Base-by-base conservation (phyloP, 768 basidiomycete genomes). In the Cystofilobasidium bisporidii region DNA sequence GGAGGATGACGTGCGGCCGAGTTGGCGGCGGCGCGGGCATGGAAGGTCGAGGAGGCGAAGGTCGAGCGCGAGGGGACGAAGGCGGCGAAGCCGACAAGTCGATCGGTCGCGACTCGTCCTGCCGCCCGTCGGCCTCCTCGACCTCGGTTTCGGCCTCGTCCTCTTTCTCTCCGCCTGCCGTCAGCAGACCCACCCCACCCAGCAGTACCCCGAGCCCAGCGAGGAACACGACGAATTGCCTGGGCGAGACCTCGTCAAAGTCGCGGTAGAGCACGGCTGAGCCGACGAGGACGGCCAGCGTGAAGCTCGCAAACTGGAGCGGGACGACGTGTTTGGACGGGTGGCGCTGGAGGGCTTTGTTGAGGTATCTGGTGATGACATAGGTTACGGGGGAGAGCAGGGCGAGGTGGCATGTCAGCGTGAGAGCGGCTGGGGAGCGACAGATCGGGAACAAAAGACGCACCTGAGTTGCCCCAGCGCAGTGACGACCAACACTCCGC, bases 211-310 rank as follows among this genome's bases (percentile, higher is more conserved):
- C 84, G 75, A 88, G 89, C 61, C 91, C 91, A 75, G 91, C 91
- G 26, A 89, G 73, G 77, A 92, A 92, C 9, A 87, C 89, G 45
- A 58, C 30, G 41, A 70, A 76, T 69, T 74, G 75, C 65, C 11
- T n/a, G 45, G 47, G n/a, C 14, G 83, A 82, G 17, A 89, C 85
- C 69, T 83, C 84, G 71, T 84, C 82, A 79, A 99, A 99, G 76
- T 99, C 94, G 30, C 89, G 87, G 74, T 94, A 99, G 1, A 99
- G 82, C 20, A 99, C 86, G 1, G 89, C 91, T 5, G 91, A 93
- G 32, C 93, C 94, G 64, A 89, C 79, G 72, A 99, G 93, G 6
- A 90, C 91, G 70, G 57, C 18, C 14, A 62, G 40, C 14, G 68
- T 64, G 57, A 69, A 69, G 47, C 59, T 30, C 33, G 36, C 40